These are phyloP conservation scores for Xylaria sp. DNA, from an alignment of 2,329 filamentous ascomycete genomes.

Conservation along the genomic window DNA sequence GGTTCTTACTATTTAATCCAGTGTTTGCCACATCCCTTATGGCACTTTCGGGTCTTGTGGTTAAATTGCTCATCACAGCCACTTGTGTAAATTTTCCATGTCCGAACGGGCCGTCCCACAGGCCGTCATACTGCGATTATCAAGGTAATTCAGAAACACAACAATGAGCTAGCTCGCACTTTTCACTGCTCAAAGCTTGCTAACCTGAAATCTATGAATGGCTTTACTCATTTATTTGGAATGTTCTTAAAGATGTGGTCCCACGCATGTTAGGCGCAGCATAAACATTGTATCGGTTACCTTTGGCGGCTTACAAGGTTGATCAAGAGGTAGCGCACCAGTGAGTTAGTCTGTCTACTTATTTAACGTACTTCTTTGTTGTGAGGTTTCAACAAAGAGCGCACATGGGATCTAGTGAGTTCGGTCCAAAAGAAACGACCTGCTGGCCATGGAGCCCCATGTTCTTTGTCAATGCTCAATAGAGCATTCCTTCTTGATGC, in stretches of 20 bases:
- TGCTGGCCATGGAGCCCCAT: constrained; percentile 3
- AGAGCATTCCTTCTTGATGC: constrained; percentile 8
- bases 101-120: background rate
- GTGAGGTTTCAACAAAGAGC: constrained; percentile 26
- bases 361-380: constrained; percentile 29
- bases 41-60: background rate
- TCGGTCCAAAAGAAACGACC: constrained; percentile 17
- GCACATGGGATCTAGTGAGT: background rate
- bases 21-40: background rate
- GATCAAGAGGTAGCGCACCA: background rate
- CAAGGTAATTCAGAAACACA: background rate
- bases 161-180: background rate
- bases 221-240: background rate
- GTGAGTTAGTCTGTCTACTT: background rate
- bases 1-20: constrained; percentile 6
- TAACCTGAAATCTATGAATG: background rate
- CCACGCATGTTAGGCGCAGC: background rate
- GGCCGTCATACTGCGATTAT: no score
- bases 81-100: background rate
- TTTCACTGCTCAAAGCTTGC: background rate
- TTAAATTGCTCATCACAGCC: background rate
- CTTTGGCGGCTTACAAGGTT: background rate
- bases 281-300: background rate
- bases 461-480: constrained; percentile 31
- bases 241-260: background rate